Base-by-base conservation (phyloP, 805 yeast species). In the Saturnispora galanensis region DNA sequence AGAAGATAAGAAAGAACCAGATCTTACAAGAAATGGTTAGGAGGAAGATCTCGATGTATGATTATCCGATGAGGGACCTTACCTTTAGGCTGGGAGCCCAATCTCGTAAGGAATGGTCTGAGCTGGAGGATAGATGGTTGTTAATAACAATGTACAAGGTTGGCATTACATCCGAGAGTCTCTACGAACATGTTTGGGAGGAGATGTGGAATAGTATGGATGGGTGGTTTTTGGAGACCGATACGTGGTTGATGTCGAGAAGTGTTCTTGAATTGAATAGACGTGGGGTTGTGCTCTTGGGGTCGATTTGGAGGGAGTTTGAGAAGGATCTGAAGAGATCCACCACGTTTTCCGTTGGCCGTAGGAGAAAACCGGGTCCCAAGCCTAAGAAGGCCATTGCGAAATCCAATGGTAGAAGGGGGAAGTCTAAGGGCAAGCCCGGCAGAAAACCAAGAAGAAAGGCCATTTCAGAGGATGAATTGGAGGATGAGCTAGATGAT, bases 111-210 rank as follows among this genome's bases (percentile, higher is more conserved):
- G 74, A 82, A 2, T 93, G 78, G 63, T 77, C 85, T 29, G 94
- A 85, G 41, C 95, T 84, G 49, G 97, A 93, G 59, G 98, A 93
- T 62, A 70, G 96, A 54, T 93, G 84, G 61, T 65, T 93, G 53
- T 66, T 93, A 47, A 76, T 88, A 12, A 89, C 84, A 67, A 65
- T 87, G 57, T 81, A 84, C 66, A 71, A 82, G 48, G 77, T 76
- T 57, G 98, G 98, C 0, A 62, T 89, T 31, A 96, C 86, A 52
- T 70, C 81, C 18, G 80, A 79, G 11, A 87, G 84, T 56, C 66
- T 90, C 12, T 84, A 81, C 57, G 98, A 90, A 47, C 63, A 75
- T 50, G 80, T 90, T 39, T 73, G 87, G 44, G 85, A 81, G 48
- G 80, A 82, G 28, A 79, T 90, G 45, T 42, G 45, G 45, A 42